Evolutionary conservation across 768 basidiomycete species (phyloP).

Genomic region (Candolleomyces efflorescens): DNA sequence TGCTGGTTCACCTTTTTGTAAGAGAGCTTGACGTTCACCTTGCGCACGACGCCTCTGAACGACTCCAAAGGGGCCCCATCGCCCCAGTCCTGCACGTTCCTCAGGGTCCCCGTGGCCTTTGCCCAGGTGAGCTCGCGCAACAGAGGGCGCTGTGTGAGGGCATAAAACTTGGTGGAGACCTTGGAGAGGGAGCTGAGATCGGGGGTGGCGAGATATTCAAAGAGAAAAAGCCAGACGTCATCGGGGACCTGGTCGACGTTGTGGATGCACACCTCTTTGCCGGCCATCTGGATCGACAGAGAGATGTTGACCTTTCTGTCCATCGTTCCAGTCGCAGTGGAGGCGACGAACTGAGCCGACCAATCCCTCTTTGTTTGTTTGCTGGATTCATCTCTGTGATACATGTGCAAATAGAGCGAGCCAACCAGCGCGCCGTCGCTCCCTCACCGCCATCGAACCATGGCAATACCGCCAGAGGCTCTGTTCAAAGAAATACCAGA

Average conservation of each 20-base stretch:
- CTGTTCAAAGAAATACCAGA: constrained; percentile 93
- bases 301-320: constrained; percentile 10
- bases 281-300: constrained; percentile 3
- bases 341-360: no score
- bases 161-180: constrained; percentile 20
- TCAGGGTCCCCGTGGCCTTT: constrained; percentile 13
- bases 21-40: constrained; percentile 18
- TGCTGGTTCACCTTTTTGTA: constrained; percentile 16
- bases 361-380: no score
- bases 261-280: background rate
- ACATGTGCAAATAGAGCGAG: background rate
- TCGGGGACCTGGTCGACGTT: constrained; percentile 19
- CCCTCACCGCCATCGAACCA: constrained; percentile 17
- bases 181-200: constrained; percentile 18
- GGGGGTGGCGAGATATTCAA: constrained; percentile 19
- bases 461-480: constrained; percentile 50
- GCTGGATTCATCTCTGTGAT: no score
- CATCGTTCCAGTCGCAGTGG: no score
- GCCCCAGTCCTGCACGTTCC: constrained; percentile 22
- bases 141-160: constrained; percentile 20
- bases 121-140: constrained; percentile 22
- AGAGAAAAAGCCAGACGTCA: constrained; percentile 28
- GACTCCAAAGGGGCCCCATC: background rate
- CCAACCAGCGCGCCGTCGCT: no score
- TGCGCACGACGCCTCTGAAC: constrained; percentile 8